Evolutionary conservation across 352 stramenopile genomes (phyloP).

Genomic region (Phytophthora kernoviae): DNA sequence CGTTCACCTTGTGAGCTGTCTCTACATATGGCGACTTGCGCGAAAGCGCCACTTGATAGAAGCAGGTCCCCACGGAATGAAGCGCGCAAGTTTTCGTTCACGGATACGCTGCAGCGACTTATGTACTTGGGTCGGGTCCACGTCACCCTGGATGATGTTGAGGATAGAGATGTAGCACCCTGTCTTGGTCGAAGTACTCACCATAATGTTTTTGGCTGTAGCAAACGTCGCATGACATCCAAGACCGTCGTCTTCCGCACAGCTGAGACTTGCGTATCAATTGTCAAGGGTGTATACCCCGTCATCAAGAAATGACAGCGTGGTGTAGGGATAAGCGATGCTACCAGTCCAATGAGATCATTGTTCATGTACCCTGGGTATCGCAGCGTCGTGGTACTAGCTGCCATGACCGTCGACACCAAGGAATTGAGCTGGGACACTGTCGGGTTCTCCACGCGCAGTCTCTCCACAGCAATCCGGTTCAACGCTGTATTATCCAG

Average conservation of each 20-base stretch:
- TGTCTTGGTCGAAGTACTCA: slow-evolving; percentile 95
- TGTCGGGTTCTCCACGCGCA: slow-evolving; percentile 96
- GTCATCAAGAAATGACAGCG: slow-evolving; percentile 99
- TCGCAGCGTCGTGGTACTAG: slow-evolving; percentile 97
- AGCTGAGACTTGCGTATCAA: slow-evolving; percentile 90
- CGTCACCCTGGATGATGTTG: slow-evolving; percentile 99
- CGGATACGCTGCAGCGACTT: slow-evolving; percentile 98
- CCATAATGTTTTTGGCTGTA: slow-evolving; percentile 99
- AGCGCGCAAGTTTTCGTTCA: slow-evolving; percentile 96
- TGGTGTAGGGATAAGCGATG: slow-evolving; percentile 98
- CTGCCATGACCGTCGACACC: slow-evolving; percentile 99
- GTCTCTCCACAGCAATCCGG: slow-evolving; percentile 93
- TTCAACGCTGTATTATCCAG: slow-evolving; percentile 99
- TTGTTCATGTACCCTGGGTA: slow-evolving; percentile 99
- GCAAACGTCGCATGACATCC: slow-evolving; percentile 97
- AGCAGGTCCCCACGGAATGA: slow-evolving; percentile 99
- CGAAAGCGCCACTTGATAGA: slow-evolving; percentile 99
- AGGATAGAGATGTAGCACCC: slow-evolving; percentile 99
- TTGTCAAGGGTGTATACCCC: slow-evolving; percentile 98
- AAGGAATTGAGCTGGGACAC: slow-evolving; percentile 98
- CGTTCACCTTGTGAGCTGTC: slow-evolving; percentile 96
- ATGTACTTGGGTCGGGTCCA: slow-evolving; percentile 98
- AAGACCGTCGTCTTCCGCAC: slow-evolving; percentile 99
- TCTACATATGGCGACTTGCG: slow-evolving; percentile 98
- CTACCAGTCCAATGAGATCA: slow-evolving; percentile 98